phyloP scores from a whole-genome alignment of 2,329 filamentous ascomycete species.

The Pseudopyrenochaeta lycopersici region DNA sequence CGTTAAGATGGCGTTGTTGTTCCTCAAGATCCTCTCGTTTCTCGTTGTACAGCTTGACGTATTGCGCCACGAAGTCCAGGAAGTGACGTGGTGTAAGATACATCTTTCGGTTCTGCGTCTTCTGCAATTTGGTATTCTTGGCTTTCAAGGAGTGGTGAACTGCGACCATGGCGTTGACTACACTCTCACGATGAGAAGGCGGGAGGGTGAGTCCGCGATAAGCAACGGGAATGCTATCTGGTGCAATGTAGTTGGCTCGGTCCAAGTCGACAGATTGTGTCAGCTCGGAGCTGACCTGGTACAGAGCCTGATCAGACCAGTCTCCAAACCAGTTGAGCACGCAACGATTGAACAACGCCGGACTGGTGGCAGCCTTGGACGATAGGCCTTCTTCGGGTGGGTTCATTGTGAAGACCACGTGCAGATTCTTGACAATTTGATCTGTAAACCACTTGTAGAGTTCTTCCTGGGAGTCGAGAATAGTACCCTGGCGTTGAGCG shows the following conservation, averaged over 20 bases:
- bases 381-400: slow-evolving; percentile 93
- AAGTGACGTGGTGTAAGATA: slow-evolving; percentile 97
- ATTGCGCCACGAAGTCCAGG: slow-evolving; percentile 97
- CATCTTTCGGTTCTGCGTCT: slow-evolving; percentile 91
- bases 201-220: slow-evolving; percentile 87
- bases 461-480: slow-evolving; percentile 97
- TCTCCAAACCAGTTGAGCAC: slow-evolving; percentile 99
- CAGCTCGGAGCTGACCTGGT: slow-evolving; percentile 95
- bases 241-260: slow-evolving; percentile 82
- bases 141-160: slow-evolving; percentile 93
- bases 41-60: slow-evolving; percentile 95
- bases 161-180: slow-evolving; percentile 98
- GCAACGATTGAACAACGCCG: slow-evolving; percentile 98
- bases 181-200: slow-evolving; percentile 86
- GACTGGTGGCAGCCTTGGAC: slow-evolving; percentile 96
- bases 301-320: slow-evolving; percentile 98
- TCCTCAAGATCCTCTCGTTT: slow-evolving; percentile 99
- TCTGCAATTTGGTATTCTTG: slow-evolving; percentile 87
- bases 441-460: slow-evolving; percentile 99
- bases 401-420: slow-evolving; percentile 99
- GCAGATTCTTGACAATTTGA: slow-evolving; percentile 98
- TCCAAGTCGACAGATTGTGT: slow-evolving; percentile 97
- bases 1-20: slow-evolving; percentile 97
- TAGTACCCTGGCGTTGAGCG: slow-evolving; percentile 91
- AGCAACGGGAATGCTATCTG: slow-evolving; percentile 90